Percentiles rank a stretch among this genome's conserved stretches.
These are phyloP conservation scores for Ceratocystis cacaofunesta DNA, from an alignment of 2,329 filamentous ascomycete genomes.

Conservation along the genomic window DNA sequence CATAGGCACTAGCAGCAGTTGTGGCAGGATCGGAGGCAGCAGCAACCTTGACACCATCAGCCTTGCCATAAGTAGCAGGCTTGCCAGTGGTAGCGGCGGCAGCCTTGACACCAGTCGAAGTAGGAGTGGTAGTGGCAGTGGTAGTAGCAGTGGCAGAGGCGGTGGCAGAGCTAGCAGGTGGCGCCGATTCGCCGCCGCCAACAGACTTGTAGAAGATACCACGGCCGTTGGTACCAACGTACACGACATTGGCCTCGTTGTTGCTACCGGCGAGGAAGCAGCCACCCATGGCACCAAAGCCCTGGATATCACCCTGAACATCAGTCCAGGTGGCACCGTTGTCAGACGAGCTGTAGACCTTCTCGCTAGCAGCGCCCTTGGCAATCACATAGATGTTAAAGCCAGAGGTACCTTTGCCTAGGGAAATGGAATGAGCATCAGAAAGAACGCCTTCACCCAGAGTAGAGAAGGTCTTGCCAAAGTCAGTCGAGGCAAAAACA, in stretches of 20 bases:
- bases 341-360: slow-evolving; percentile 33
- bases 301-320: slow-evolving; percentile 30
- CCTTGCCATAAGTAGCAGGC: background rate
- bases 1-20: slow-evolving; percentile 7
- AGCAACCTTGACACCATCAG: background rate
- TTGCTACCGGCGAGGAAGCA: slow-evolving; percentile 31
- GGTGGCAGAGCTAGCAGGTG: background rate
- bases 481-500: slow-evolving; percentile 39
- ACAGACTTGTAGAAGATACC: slow-evolving; percentile 1
- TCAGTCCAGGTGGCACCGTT: slow-evolving; percentile 31
- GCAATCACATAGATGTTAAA: slow-evolving; percentile 15
- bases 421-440: slow-evolving; percentile 29
- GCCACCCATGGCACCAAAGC: slow-evolving; percentile 31
- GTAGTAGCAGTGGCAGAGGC: background rate
- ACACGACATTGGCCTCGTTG: slow-evolving; percentile 32
- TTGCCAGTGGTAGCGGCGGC: background rate
- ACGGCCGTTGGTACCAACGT: slow-evolving; percentile 13
- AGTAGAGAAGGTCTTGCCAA: slow-evolving; percentile 32
- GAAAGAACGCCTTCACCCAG: slow-evolving; percentile 24
- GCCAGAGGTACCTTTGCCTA: slow-evolving; percentile 33
- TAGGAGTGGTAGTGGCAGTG: background rate
- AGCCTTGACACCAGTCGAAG: background rate
- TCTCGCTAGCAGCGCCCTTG: slow-evolving; percentile 28
- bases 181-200: background rate
- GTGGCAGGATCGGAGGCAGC: background rate